phyloP scores from a whole-genome alignment of 1,284 basidiomycete species.

The Trametes pubescens region DNA sequence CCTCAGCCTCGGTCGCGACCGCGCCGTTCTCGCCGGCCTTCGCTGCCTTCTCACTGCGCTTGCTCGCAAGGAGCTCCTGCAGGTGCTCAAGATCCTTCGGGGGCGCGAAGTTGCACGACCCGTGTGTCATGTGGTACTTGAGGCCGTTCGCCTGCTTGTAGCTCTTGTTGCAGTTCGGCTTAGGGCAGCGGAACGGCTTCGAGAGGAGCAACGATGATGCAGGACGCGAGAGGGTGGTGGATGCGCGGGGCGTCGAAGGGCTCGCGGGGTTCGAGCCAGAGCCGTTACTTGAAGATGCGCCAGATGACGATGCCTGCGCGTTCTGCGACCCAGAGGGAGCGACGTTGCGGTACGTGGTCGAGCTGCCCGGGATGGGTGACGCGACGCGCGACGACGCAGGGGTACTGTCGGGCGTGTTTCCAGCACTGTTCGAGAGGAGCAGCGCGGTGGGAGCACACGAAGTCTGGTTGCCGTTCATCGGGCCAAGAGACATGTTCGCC shows the following conservation, averaged over 20 bases:
- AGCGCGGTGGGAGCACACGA: constrained; percentile 72
- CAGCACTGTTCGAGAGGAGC: constrained; percentile 54
- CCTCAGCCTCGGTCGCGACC: constrained; percentile 21
- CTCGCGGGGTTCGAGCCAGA: constrained; percentile 19
- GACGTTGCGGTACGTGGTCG: constrained; percentile 36
- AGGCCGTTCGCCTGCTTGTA: constrained; percentile 98
- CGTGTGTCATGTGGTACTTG: constrained; percentile 97
- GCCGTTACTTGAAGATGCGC: constrained; percentile 12
- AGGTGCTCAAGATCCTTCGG: constrained; percentile 81
- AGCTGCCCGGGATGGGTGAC: constrained; percentile 44
- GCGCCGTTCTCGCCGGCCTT: constrained; percentile 38
- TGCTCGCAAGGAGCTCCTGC: constrained; percentile 70
- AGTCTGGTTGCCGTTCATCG: constrained; percentile 39
- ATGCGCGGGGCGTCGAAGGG: constrained; percentile 47
- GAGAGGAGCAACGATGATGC: constrained; percentile 62
- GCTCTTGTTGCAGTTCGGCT: constrained; percentile 96
- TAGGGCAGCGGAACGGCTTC: constrained; percentile 97
- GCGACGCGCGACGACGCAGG: constrained; percentile 53
- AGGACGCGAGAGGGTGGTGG: constrained; percentile 59
- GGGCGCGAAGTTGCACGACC: constrained; percentile 92
- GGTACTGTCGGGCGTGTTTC: constrained; percentile 50
- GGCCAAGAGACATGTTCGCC: constrained; percentile 36
- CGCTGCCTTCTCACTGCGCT: constrained; percentile 49
- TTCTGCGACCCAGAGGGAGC: constrained; percentile 34
- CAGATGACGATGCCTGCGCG: constrained; percentile 31